phyloP scores from a whole-genome alignment of 176 grass and related monocot genomes.

The Phoenix dactylifera region DNA sequence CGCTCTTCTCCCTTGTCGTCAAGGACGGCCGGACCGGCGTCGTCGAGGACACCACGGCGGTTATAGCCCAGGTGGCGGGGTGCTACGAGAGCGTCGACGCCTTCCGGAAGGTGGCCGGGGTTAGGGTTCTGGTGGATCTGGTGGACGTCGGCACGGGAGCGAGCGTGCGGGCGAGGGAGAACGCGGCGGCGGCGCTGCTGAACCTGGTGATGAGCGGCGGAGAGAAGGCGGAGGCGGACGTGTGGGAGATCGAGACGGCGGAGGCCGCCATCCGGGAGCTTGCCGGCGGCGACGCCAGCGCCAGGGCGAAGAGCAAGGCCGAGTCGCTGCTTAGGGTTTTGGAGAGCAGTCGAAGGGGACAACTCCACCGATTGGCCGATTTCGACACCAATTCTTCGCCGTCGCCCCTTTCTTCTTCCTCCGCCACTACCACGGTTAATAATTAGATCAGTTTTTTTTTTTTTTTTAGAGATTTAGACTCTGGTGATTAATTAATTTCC shows the following conservation, averaged over 20 bases:
- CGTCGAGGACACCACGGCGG: constrained; percentile 78
- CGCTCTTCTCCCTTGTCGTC: constrained; percentile 63
- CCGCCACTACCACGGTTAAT: background rate
- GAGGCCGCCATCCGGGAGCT: constrained; percentile 45
- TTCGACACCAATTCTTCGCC: background rate
- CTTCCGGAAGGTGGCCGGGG: constrained; percentile 50
- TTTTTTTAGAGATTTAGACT: too few species aligned
- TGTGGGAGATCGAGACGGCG: constrained; percentile 40
- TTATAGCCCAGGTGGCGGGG: constrained; percentile 79
- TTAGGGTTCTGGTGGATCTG: constrained; percentile 60
- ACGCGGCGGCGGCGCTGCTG: constrained; percentile 63
- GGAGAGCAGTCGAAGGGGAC: constrained; percentile 4
- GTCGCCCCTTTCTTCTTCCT: constrained; percentile 1
- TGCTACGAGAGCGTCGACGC: constrained; percentile 70
- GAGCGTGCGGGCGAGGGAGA: constrained; percentile 46
- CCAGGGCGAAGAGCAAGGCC: constrained; percentile 68
- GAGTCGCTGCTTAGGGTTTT: constrained; percentile 49
- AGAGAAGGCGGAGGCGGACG: constrained; percentile 32
- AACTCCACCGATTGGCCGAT: background rate
- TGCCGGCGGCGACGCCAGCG: constrained; percentile 32
- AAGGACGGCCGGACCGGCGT: constrained; percentile 49
- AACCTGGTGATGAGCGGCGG: constrained; percentile 76
- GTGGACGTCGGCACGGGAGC: constrained; percentile 28
- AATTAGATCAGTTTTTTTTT: too few species aligned
- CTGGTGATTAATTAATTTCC: too few species aligned